Evolutionary conservation across 106 monocot species (phyloP).

Genomic region (Dendrobium nobile): DNA sequence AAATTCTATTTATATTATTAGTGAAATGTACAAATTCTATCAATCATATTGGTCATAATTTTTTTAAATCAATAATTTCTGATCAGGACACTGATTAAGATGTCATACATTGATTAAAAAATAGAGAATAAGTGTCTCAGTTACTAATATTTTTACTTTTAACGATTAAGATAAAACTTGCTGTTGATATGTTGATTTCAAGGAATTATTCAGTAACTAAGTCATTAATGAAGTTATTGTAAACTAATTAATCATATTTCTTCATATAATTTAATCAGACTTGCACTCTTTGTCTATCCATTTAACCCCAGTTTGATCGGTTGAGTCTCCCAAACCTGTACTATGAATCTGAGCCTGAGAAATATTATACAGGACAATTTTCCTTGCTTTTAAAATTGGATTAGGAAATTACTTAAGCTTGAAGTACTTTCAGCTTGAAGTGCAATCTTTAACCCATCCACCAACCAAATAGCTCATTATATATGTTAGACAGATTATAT

Average conservation of each 20-base stretch:
- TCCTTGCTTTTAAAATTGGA: background rate
- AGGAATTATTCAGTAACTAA: too few relatives aligned
- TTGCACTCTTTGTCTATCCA: too few relatives aligned
- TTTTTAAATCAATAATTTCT: background rate
- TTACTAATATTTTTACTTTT: too few relatives aligned
- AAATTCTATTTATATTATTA: background rate
- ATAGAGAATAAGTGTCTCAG: too few relatives aligned
- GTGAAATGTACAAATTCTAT: background rate
- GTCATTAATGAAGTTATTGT: too few relatives aligned
- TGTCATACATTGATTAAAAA: too few relatives aligned
- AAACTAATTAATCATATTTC: too few relatives aligned
- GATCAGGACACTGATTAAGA: too few relatives aligned
- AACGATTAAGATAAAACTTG: too few relatives aligned
- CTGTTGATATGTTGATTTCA: too few relatives aligned
- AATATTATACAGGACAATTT: background rate
- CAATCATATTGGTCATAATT: background rate
- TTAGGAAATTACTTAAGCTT: background rate
- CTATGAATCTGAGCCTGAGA: background rate
- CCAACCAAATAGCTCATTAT: background rate
- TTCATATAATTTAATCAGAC: too few relatives aligned
- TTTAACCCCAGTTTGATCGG: background rate
- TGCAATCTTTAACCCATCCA: background rate
- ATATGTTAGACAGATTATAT: background rate
- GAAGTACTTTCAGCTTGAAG: background rate
- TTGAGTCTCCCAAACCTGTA: background rate